Evolutionary conservation across 2,329 filamentous ascomycete species (phyloP), one percentile per base, ranked within the genome.

Genomic region (Neonectria magnoliae): DNA sequence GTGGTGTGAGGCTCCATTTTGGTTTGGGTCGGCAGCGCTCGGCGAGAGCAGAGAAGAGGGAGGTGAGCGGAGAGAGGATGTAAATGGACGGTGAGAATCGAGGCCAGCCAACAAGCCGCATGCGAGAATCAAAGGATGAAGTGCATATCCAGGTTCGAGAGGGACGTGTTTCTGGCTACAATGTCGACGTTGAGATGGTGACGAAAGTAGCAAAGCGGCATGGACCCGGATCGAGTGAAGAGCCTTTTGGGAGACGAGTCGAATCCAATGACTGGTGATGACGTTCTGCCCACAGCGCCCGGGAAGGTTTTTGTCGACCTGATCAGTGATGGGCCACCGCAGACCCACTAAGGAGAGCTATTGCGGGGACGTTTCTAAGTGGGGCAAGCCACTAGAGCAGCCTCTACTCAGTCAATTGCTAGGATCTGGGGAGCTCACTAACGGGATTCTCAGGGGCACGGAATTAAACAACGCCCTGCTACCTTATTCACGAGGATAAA

Each of bases 1-100:
- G 64, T 67, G 48, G 64, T 69, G 56, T 72, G 74, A 62, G 72
- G 68, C 55, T 76, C 75, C 75, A 75, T 75, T 50, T 65, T 47
- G 59, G 42, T 48, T 59, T 63, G 55, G 54, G 44, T 59, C 51
- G 64, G 60, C 56, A 57, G 25, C 16, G 50, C 10, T 42, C 22
- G 36, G 11, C 50, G 27, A 44, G 44, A 22, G 31, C 36, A 60
- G 60, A 50, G 51, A 70, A 25, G 25, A 25, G 25, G 6, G 25
- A 25, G 25, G 25, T 25, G 25, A 25, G 25, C 9, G 53, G 36
- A 44, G 47, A 59, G 53, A 52, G 20, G 22, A 52, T 59, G 44
- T 44, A 25, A 25, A 25, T 6, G 25, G 51, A 60, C 38, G 60
- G 51, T 47, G 52, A 38, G 52, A 38, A 57, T 55, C 45, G 65